These are phyloP conservation scores for Mycena citricolor DNA, from an alignment of 1,284 basidiomycete genomes.

Conservation along the genomic window DNA sequence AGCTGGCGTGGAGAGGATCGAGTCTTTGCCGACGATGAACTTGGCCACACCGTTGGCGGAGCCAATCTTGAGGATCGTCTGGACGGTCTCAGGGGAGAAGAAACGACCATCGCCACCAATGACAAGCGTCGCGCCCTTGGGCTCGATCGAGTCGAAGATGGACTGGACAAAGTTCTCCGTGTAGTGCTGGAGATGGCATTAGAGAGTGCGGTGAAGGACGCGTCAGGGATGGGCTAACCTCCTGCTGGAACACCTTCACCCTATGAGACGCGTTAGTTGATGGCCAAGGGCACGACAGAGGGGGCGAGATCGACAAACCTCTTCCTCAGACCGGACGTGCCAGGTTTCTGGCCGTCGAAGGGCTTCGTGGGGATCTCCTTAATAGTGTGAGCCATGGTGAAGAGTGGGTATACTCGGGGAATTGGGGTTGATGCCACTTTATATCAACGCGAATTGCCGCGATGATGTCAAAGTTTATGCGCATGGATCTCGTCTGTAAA, in stretches of 20 bases:
- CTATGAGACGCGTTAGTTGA: slow-evolving; percentile 38
- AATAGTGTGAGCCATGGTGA: slow-evolving; percentile 43
- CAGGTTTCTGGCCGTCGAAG: slow-evolving; percentile 90
- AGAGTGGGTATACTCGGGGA: too few species aligned
- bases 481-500: too few species aligned
- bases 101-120: slow-evolving; percentile 97
- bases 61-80: slow-evolving; percentile 89
- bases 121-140: slow-evolving; percentile 85
- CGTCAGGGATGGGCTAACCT: slow-evolving; percentile 47
- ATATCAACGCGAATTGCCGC: too few species aligned
- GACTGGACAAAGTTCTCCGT: slow-evolving; percentile 98
- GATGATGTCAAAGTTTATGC: too few species aligned
- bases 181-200: slow-evolving; percentile 71
- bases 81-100: slow-evolving; percentile 87
- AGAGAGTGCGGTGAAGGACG: slow-evolving; percentile 18
- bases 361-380: slow-evolving; percentile 73
- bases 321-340: slow-evolving; percentile 93
- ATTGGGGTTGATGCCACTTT: too few species aligned
- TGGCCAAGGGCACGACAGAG: neutral
- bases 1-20: slow-evolving; percentile 95
- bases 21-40: slow-evolving; percentile 87
- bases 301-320: slow-evolving; percentile 44
- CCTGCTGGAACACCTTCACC: slow-evolving; percentile 91
- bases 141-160: slow-evolving; percentile 89
- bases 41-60: slow-evolving; percentile 89